Base-by-base conservation (phyloP, 352 stramenopile genomes). In the Globisporangium heterothallicum region DNA sequence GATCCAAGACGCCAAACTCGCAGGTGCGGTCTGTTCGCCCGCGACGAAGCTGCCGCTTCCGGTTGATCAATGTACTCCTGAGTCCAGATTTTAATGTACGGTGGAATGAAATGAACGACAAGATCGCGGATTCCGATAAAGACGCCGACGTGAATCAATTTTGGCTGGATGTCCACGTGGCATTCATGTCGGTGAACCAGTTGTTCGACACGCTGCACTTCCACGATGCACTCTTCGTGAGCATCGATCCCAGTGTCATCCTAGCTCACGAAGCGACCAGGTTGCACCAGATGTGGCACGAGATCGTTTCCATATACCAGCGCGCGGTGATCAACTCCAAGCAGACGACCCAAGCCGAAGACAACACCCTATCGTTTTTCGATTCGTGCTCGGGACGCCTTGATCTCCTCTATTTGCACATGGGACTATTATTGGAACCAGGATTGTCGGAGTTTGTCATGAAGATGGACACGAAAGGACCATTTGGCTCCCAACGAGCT, bases 321-420 rank as follows among this genome's bases (percentile, higher is more conserved):
- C 64, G 61, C 19, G 66, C 72, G 2, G 62, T 80, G 48, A 53
- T 48, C 2, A 59, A 64, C 30, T 58, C 63, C 9, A 65, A 64
- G 42, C 57, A 75, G n/a, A 56, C 61, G 18, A 29, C 56, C 0
- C 41, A 29, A 18, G 63, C 51, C 12, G 62, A 49, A 14, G 51
- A 72, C 29, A 62, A 58, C 8, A 44, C 53, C 14, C 64, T 68
- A 24, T 77, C 70, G 21, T 88, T 88, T 55, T 80, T 86, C 25
- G 65, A 86, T 27, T 83, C 64, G 12, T 88, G 77, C 35, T 61
- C 59, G 8, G 74, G 74, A 2, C 56, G 77, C 42, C 60, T 86
- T 6, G 77, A 88, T 47, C 54, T 88, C 19, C 55, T 88, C 12
- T 88, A 88, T 55, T 63, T 88, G 27, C 74, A 86, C 47, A 84